Percentiles rank a stretch among this genome's conserved stretches.
Conservation (phyloP, 1,284 basidiomycete genomes). For the Clitocybe nebularis region DNA sequence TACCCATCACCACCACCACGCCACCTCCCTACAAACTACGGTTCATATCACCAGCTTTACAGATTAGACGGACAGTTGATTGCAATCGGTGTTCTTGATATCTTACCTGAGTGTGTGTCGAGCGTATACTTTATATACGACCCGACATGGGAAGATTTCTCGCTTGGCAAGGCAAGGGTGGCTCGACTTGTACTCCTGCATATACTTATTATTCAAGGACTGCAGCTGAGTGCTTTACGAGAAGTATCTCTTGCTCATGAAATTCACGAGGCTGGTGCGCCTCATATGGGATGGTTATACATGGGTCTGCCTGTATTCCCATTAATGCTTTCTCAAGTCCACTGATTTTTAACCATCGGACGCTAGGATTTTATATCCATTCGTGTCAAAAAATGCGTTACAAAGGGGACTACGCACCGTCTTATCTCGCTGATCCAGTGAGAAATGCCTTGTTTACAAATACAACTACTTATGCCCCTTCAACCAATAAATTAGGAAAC, state of each 20-base stretch:
- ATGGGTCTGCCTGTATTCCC: slow-evolving; percentile 59
- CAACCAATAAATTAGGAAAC: slow-evolving; percentile 51
- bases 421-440: slow-evolving; percentile 86
- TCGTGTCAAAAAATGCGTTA: slow-evolving; percentile 95
- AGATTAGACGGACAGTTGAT: slow-evolving; percentile 79
- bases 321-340: neutral
- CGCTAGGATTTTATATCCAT: slow-evolving; percentile 85
- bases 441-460: slow-evolving; percentile 17
- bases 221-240: slow-evolving; percentile 78
- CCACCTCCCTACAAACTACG: slow-evolving; percentile 71
- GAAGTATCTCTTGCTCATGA: slow-evolving; percentile 74
- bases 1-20: slow-evolving; percentile 46
- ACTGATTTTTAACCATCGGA: neutral
- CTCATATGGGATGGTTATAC: slow-evolving; percentile 66
- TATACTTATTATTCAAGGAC: slow-evolving; percentile 2
- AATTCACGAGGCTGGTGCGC: slow-evolving; percentile 67
- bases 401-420: slow-evolving; percentile 90
- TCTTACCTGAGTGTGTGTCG: slow-evolving; percentile 87
- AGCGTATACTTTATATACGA: slow-evolving; percentile 97
- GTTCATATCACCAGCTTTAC: slow-evolving; percentile 86
- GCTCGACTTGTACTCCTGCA: neutral
- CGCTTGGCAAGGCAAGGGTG: slow-evolving; percentile 77
- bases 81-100: slow-evolving; percentile 88
- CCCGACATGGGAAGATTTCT: slow-evolving; percentile 68
- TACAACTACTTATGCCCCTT: too few species aligned